phyloP scores from a whole-genome alignment of 352 stramenopile genomes.

The Globisporangium nagaii region DNA sequence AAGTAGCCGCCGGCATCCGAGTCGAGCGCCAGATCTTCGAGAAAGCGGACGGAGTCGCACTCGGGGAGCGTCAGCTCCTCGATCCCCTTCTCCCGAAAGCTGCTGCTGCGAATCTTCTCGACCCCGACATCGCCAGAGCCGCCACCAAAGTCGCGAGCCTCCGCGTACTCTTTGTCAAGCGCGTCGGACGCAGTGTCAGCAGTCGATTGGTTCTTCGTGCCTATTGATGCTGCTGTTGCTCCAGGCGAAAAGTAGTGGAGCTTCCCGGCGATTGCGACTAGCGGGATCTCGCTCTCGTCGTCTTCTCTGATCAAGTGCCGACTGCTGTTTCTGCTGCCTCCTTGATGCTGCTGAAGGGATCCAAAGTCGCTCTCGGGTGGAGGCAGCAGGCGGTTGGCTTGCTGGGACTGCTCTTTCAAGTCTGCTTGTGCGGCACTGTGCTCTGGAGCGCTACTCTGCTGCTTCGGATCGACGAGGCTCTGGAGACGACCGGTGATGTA shows the following conservation, averaged over 20 bases:
- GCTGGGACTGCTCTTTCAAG: neutral
- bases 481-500: slow-evolving; percentile 1
- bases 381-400: neutral
- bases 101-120: neutral
- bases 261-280: neutral
- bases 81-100: neutral
- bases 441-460: neutral
- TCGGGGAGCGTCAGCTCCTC: neutral
- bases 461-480: neutral
- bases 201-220: neutral
- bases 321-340: neutral
- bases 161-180: neutral
- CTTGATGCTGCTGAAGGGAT: neutral
- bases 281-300: slow-evolving; percentile 8
- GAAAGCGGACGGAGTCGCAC: slow-evolving; percentile 3
- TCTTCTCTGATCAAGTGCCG: neutral
- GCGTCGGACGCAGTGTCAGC: no score
- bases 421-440: neutral
- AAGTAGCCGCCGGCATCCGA: slow-evolving; percentile 12
- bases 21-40: slow-evolving; percentile 11
- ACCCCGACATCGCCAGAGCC: neutral
- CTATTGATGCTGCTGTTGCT: neutral
- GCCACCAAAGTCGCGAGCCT: neutral
- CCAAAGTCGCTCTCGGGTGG: slow-evolving; percentile 8
- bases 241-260: neutral